Conservation (phyloP, 2,329 filamentous ascomycete species). For the Cephalotrichum gorgonifer region DNA sequence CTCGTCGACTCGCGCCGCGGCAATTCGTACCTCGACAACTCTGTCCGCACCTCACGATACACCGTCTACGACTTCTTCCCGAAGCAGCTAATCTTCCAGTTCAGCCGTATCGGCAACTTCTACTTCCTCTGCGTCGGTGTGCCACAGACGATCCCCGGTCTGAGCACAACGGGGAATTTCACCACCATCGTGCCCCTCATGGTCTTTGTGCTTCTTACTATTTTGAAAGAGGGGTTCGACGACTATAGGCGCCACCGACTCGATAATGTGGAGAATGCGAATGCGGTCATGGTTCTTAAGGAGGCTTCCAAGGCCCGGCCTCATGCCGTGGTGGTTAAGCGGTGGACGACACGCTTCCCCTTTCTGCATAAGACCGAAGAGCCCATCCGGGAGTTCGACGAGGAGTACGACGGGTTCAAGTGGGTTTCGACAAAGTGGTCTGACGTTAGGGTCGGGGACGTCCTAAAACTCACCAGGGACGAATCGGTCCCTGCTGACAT, state of each 20-base stretch:
- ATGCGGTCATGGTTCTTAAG: slow-evolving; percentile 29
- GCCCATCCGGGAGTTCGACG: slow-evolving; percentile 23
- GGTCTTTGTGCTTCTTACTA: slow-evolving; percentile 71
- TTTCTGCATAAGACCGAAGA: slow-evolving; percentile 4
- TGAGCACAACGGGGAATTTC: slow-evolving; percentile 65
- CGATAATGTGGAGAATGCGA: slow-evolving; percentile 70
- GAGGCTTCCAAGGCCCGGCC: slow-evolving; percentile 4
- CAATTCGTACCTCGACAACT: slow-evolving; percentile 41
- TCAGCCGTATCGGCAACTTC: slow-evolving; percentile 79
- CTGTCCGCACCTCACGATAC: slow-evolving; percentile 74
- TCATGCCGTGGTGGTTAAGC: slow-evolving; percentile 1
- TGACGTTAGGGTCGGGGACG: slow-evolving; percentile 37
- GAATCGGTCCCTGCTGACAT: slow-evolving; percentile 78
- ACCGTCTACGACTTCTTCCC: slow-evolving; percentile 77
- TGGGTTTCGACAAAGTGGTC: slow-evolving; percentile 40
- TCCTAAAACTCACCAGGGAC: slow-evolving; percentile 48
- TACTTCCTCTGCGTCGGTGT: slow-evolving; percentile 78
- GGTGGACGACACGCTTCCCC: slow-evolving; percentile 4
- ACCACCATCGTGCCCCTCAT: slow-evolving; percentile 65
- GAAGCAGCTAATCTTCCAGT: slow-evolving; percentile 76
- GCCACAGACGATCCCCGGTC: slow-evolving; percentile 66
- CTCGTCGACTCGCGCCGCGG: slow-evolving; percentile 41
- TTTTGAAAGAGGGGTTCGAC: slow-evolving; percentile 80
- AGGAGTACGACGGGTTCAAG: slow-evolving; percentile 49
- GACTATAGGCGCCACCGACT: slow-evolving; percentile 71